A percentile compares a stretch with the other conserved stretches of the same genome.
Evolutionary conservation across 1,139 yeast species (phyloP).

Genomic region (Yamadazyma sp.): DNA sequence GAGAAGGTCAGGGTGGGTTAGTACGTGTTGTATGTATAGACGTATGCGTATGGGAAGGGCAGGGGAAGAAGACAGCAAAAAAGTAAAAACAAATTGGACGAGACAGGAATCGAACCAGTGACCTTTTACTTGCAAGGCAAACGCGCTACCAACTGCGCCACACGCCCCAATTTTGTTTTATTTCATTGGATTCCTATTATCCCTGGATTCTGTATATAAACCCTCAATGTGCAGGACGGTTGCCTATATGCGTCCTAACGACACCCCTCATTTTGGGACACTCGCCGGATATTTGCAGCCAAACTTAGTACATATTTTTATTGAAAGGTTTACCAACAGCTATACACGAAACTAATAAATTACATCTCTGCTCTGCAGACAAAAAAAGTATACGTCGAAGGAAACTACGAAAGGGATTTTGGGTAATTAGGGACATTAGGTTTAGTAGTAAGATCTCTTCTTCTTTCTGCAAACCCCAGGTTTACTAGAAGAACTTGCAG

Average conservation of each 20-base stretch:
- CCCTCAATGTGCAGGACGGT: neutral
- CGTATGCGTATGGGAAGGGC: too few species aligned
- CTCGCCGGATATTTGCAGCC: too few species aligned
- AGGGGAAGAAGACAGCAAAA: neutral
- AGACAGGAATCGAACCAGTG: slow-evolving; percentile 69
- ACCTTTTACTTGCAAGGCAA: slow-evolving; percentile 68
- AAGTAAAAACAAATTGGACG: slow-evolving; percentile 45
- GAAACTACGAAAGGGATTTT: slow-evolving; percentile 9
- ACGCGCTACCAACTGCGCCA: slow-evolving; percentile 75
- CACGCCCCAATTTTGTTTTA: slow-evolving; percentile 54
- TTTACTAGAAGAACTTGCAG: slow-evolving; percentile 15
- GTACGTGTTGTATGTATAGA: too few species aligned
- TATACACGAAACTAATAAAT: slow-evolving; percentile 10
- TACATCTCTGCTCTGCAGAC: slow-evolving; percentile 5
- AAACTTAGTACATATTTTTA: slow-evolving; percentile 1
- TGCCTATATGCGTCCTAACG: too few species aligned
- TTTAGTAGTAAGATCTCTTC: slow-evolving; percentile 18
- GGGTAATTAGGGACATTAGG: slow-evolving; percentile 11
- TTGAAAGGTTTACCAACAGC: slow-evolving; percentile 4
- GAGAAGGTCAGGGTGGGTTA: too few species aligned
- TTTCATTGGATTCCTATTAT: too few species aligned
- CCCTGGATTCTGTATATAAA: too few species aligned
- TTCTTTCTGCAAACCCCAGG: slow-evolving; percentile 17
- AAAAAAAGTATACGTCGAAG: slow-evolving; percentile 8
- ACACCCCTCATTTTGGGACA: too few species aligned